These are phyloP conservation scores for Suillus hirtellus DNA, from an alignment of 768 basidiomycete genomes.

Conservation along the genomic window DNA sequence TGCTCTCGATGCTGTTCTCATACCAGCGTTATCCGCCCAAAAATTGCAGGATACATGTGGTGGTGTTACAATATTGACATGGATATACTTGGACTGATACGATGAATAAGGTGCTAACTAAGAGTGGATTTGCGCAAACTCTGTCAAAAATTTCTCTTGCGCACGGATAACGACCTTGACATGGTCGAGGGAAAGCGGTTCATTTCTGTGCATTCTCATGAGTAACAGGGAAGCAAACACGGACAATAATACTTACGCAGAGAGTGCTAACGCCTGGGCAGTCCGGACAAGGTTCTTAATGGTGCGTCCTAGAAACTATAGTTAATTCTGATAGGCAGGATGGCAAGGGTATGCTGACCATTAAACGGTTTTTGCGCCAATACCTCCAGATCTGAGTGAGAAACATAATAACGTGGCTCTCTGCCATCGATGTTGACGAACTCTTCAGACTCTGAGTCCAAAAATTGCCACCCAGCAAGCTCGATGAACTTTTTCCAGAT, in stretches of 20 bases:
- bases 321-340: background rate
- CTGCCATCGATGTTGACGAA: constrained; percentile 11
- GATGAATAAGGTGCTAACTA: background rate
- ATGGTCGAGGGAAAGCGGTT: constrained; percentile 20
- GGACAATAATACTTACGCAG: constrained; percentile 17
- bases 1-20: background rate
- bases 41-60: constrained; percentile 1
- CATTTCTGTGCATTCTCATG: constrained; percentile 9
- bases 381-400: constrained; percentile 20
- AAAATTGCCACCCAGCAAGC: constrained; percentile 15
- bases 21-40: background rate
- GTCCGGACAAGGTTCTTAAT: constrained; percentile 36
- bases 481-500: constrained; percentile 31
- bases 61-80: constrained; percentile 7
- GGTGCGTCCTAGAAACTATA: constrained; percentile 19
- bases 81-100: background rate
- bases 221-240: background rate
- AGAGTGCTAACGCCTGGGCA: constrained; percentile 29
- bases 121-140: constrained; percentile 16
- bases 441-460: constrained; percentile 8
- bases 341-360: constrained; percentile 15
- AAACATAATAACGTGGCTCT: constrained; percentile 12
- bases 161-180: constrained; percentile 25
- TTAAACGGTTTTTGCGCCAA: constrained; percentile 30
- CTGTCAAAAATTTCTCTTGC: constrained; percentile 28